These are phyloP conservation scores for Mortierella sp. DNA, from an alignment of 371 early-diverging fungal genomes.

Conservation along the genomic window DNA sequence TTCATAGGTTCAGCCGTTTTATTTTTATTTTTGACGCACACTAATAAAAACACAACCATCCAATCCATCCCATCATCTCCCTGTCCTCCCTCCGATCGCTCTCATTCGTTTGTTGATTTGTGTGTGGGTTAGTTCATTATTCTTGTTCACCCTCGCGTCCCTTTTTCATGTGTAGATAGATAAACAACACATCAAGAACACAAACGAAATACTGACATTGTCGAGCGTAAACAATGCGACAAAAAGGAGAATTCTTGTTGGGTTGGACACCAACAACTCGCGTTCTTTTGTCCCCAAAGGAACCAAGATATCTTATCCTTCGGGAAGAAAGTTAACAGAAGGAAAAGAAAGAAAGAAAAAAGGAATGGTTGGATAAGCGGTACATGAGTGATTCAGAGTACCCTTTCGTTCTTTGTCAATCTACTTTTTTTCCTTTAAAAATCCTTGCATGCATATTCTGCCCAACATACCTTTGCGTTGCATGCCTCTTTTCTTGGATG, in stretches of 20 bases:
- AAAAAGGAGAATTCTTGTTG: background rate
- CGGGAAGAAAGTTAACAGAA: background rate
- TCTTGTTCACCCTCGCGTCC: background rate
- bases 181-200: background rate
- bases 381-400: background rate
- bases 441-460: background rate
- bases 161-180: background rate
- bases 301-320: background rate
- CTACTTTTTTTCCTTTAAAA: background rate
- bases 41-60: background rate
- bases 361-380: background rate
- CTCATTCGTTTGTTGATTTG: background rate
- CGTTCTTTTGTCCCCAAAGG: background rate
- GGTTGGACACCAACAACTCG: background rate
- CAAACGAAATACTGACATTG: background rate
- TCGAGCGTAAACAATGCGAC: background rate
- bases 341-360: background rate
- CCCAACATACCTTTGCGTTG: background rate
- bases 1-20: conserved; percentile 3
- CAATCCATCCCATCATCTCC: background rate
- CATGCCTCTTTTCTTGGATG: background rate
- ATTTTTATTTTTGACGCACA: background rate
- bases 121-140: background rate
- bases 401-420: background rate
- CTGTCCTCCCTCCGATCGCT: conserved; percentile 7